Evolutionary conservation across 345 rosid genomes (phyloP).

Genomic region (Lepidium africanum): DNA sequence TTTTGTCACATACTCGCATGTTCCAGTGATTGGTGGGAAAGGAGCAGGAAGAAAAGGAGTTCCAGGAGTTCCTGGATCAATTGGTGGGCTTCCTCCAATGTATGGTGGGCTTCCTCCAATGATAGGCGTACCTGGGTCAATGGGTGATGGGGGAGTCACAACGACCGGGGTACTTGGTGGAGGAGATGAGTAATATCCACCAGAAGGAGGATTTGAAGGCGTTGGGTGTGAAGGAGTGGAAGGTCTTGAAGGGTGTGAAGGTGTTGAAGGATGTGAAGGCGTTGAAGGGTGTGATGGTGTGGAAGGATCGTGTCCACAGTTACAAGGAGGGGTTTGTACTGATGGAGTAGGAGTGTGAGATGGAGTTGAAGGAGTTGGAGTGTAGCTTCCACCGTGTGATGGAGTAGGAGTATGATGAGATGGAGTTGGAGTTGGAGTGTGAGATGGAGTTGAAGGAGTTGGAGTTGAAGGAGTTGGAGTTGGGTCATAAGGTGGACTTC

Average conservation of each 20-base stretch:
- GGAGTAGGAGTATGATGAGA: not conserved
- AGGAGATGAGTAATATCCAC: conserved; percentile 49
- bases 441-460: conserved; percentile 24
- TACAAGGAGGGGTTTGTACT: conserved; percentile 21
- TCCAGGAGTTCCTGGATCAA: conserved; percentile 40
- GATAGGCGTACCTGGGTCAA: conserved; percentile 54
- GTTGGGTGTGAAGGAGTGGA: conserved; percentile 35
- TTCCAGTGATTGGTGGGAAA: conserved; percentile 50
- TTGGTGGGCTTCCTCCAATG: conserved; percentile 38
- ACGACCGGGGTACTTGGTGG: conserved; percentile 45
- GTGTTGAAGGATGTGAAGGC: conserved; percentile 24
- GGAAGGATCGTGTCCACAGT: conserved; percentile 16
- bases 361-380: not conserved
- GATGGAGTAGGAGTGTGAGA: conserved; percentile 29
- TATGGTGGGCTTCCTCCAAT: conserved; percentile 39
- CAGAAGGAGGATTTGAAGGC: conserved; percentile 51
- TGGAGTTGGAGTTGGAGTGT: conserved; percentile 39
- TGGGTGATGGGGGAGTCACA: conserved; percentile 42
- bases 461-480: conserved; percentile 30
- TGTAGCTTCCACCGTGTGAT: not conserved
- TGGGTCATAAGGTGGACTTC: conserved; percentile 32
- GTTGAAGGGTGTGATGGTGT: conserved; percentile 35
- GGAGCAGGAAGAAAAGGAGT: conserved; percentile 53
- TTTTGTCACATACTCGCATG: conserved; percentile 71
- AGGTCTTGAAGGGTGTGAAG: conserved; percentile 22